These are phyloP conservation scores for Cercospora janseana DNA, from an alignment of 2,329 filamentous ascomycete species.

Conservation along the genomic window DNA sequence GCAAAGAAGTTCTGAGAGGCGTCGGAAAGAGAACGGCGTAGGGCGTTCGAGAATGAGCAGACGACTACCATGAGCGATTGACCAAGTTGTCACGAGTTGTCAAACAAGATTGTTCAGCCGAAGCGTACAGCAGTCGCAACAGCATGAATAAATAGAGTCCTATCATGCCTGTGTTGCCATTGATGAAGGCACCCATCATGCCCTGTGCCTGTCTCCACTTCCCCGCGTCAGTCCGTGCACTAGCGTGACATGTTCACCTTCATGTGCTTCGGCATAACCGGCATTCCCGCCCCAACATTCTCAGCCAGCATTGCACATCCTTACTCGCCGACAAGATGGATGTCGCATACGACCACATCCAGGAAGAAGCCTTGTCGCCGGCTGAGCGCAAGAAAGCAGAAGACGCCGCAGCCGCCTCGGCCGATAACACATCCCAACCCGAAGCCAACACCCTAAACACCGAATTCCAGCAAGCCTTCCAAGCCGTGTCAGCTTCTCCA, in stretches of 20 bases:
- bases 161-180: not conserved
- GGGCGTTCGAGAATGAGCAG: too few relatives aligned
- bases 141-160: too few relatives aligned
- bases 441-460: constrained; percentile 59
- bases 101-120: too few relatives aligned
- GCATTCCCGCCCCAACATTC: not conserved
- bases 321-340: constrained; percentile 62
- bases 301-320: not conserved
- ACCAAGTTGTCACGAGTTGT: not conserved
- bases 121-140: not conserved
- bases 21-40: too few relatives aligned
- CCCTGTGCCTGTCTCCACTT: constrained; percentile 5
- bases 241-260: not conserved
- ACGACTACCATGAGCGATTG: not conserved
- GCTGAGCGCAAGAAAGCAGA: constrained; percentile 42
- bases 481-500: constrained; percentile 82
- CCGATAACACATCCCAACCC: constrained; percentile 27
- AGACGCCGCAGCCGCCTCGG: constrained; percentile 8
- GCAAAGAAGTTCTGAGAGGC: not conserved
- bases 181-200: not conserved
- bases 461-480: constrained; percentile 93
- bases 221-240: not conserved
- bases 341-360: constrained; percentile 94
- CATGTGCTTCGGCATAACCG: not conserved
- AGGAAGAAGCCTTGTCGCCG: constrained; percentile 68